phyloP scores from a whole-genome alignment of 2,329 filamentous ascomycete species.

The Pseudocercospora cruenta region DNA sequence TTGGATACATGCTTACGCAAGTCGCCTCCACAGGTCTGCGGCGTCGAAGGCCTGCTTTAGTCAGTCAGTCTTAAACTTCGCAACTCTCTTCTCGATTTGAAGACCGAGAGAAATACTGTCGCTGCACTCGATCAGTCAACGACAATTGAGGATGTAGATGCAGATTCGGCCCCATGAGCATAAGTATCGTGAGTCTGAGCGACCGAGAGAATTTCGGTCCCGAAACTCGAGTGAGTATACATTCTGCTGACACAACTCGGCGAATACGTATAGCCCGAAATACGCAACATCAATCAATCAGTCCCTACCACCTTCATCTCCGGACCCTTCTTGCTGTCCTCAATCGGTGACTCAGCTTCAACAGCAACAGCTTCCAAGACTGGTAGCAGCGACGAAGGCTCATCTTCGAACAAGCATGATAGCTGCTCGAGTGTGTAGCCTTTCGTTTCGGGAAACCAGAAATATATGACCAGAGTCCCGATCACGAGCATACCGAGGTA shows the following conservation, averaged over 20 bases:
- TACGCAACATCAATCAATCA: neutral
- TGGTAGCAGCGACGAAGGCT: neutral
- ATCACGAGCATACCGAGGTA: slow-evolving; percentile 23
- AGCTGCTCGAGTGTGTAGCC: slow-evolving; percentile 76
- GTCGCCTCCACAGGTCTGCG: too few species aligned
- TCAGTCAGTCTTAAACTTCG: too few species aligned
- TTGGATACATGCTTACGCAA: too few species aligned
- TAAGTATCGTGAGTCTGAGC: neutral
- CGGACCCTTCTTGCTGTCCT: neutral
- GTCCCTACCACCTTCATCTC: neutral
- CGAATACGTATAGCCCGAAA: neutral
- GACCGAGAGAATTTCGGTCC: neutral
- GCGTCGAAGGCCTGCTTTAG: too few species aligned
- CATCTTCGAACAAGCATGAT: slow-evolving; percentile 65
- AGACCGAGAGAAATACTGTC: neutral
- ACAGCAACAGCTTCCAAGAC: neutral
- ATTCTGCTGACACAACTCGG: neutral
- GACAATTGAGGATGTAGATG: neutral
- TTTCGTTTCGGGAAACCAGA: slow-evolving; percentile 68
- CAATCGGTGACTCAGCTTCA: neutral
- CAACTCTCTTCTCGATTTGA: too few species aligned
- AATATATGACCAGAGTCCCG: slow-evolving; percentile 50
- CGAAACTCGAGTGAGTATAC: neutral
- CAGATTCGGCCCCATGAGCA: neutral
- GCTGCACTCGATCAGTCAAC: neutral